Percentiles rank a stretch among this genome's conserved stretches.
These are phyloP conservation scores for Zoysia pacifica DNA, from an alignment of 176 grass and related monocot species.

Conservation along the genomic window DNA sequence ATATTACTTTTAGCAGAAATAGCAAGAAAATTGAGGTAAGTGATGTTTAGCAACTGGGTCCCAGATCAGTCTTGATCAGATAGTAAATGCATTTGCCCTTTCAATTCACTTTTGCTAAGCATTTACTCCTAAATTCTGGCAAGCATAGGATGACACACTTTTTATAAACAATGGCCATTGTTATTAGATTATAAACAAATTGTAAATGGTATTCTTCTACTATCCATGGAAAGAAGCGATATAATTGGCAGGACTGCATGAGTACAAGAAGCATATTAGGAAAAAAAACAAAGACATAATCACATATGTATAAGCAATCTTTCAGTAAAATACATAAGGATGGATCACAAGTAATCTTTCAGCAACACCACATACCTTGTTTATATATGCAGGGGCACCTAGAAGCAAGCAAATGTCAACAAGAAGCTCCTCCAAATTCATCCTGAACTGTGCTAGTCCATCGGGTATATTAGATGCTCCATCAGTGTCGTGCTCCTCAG, in stretches of 20 bases:
- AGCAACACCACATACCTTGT: conserved; percentile 52
- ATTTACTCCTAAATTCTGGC: neutral
- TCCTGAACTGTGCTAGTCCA: conserved; percentile 71
- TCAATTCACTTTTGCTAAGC: neutral
- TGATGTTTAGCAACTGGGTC: neutral
- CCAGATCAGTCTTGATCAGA: neutral
- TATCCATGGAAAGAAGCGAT: neutral
- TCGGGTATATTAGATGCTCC: conserved; percentile 63
- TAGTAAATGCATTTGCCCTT: neutral
- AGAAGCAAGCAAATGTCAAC: conserved; percentile 93
- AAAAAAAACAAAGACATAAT: conserved; percentile 15
- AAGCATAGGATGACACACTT: neutral
- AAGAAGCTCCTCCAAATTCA: conserved; percentile 92
- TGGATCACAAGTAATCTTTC: conserved; percentile 7
- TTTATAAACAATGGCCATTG: neutral
- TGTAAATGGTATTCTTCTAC: neutral
- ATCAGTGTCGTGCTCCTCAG: conserved; percentile 46
- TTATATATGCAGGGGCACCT: conserved; percentile 63
- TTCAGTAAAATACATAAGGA: neutral
- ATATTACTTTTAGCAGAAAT: neutral
- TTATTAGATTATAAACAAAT: conserved; percentile 10
- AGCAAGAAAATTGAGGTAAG: neutral
- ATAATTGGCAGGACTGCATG: neutral
- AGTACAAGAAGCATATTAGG: neutral
- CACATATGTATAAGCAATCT: neutral